phyloP scores from a whole-genome alignment of 768 basidiomycete genomes.

The Phlebiopsis gigantea region DNA sequence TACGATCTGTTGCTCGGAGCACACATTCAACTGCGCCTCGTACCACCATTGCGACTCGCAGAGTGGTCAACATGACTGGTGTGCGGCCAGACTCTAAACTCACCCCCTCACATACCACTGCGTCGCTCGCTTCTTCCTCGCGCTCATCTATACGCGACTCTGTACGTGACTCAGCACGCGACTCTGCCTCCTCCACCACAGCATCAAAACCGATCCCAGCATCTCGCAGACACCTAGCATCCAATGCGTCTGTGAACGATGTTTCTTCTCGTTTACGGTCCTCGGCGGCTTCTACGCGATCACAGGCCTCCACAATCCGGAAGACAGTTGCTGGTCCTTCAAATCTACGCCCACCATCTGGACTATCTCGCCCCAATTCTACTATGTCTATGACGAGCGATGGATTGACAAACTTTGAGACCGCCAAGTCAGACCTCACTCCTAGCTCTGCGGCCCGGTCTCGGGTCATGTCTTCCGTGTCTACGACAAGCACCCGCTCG shows the following conservation, averaged over 20 bases:
- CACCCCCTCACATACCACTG: constrained; percentile 39
- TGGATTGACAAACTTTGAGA: constrained; percentile 39
- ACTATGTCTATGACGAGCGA: constrained; percentile 29
- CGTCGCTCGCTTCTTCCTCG: neutral
- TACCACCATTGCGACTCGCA: constrained; percentile 24
- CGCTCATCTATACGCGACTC: constrained; percentile 6
- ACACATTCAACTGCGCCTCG: constrained; percentile 30
- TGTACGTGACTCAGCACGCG: no score
- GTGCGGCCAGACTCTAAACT: constrained; percentile 65
- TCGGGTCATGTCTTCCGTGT: constrained; percentile 26
- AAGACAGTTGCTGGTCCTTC: constrained; percentile 24
- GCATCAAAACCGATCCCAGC: neutral
- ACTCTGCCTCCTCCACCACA: constrained; percentile 5
- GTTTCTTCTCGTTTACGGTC: constrained; percentile 18
- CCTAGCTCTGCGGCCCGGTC: constrained; percentile 29
- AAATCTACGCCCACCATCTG: constrained; percentile 24
- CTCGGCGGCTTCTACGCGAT: constrained; percentile 30
- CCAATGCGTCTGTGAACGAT: constrained; percentile 4
- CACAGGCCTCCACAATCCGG: constrained; percentile 34
- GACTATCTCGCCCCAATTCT: constrained; percentile 20
- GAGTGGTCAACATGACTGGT: constrained; percentile 18
- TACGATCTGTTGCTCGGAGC: constrained; percentile 43
- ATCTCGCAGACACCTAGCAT: neutral
- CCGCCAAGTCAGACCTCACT: constrained; percentile 34
- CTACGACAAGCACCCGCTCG: constrained; percentile 26